Conservation (phyloP, 2,329 filamentous ascomycete species). For the Arthrobotrys entomopaga region DNA sequence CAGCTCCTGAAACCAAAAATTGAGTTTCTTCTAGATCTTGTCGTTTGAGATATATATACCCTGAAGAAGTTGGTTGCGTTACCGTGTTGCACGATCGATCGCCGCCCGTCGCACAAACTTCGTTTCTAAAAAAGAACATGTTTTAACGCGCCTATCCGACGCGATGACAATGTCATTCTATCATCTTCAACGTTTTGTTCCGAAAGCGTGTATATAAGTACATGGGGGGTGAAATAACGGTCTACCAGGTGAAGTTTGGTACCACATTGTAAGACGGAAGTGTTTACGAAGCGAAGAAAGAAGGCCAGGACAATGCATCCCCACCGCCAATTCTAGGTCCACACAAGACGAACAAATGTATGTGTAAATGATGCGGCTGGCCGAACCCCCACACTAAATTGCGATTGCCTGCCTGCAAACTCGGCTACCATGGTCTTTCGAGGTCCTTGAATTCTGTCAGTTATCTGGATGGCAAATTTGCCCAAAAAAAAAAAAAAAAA, state of each 20-base stretch:
- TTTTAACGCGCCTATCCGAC: conserved; percentile 5
- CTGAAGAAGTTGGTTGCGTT: no score
- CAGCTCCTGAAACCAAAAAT: no score
- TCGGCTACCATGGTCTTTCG: conserved; percentile 11
- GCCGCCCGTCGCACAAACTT: neutral
- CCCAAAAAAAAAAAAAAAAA: neutral
- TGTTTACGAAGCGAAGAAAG: neutral
- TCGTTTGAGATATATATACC: no score
- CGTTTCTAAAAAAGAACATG: neutral
- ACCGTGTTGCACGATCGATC: neutral
- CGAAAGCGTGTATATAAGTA: conserved; percentile 20
- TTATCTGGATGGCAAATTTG: conserved; percentile 9
- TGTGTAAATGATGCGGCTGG: no score
- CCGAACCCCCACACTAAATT: conserved; percentile 28
- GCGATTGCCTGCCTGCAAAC: neutral
- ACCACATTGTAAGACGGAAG: conserved; percentile 20
- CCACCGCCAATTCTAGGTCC: conserved; percentile 16
- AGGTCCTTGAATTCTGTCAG: conserved; percentile 10
- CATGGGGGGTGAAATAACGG: conserved; percentile 26
- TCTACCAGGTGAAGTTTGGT: conserved; percentile 9
- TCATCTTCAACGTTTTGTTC: conserved; percentile 18
- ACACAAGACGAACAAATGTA: conserved; percentile 31
- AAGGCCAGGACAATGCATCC: neutral
- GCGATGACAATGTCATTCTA: neutral
- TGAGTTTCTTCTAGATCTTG: no score